phyloP scores from a whole-genome alignment of 305 asterid genomes.

The Rubia balearica region DNA sequence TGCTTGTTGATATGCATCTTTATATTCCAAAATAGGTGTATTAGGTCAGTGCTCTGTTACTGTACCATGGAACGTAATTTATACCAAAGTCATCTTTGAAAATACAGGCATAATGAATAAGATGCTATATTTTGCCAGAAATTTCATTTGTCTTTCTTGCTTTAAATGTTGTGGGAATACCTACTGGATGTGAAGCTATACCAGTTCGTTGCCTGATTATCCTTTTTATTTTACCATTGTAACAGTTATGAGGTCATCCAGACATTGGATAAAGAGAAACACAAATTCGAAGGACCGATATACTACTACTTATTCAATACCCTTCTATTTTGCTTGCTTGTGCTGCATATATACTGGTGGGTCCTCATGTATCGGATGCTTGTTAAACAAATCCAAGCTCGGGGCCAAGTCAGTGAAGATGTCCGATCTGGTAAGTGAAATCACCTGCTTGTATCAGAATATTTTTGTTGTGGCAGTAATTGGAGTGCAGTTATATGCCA shows the following conservation, averaged over 20 bases:
- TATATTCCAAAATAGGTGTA: neutral
- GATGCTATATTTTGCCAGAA: neutral
- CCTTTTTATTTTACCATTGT: neutral
- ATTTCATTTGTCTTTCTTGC: neutral
- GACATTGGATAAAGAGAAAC: slow-evolving; percentile 51
- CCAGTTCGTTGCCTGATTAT: neutral
- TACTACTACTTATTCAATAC: slow-evolving; percentile 76
- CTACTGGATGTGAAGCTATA: neutral
- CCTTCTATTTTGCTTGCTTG: slow-evolving; percentile 76
- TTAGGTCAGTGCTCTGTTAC: neutral
- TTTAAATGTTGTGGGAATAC: neutral
- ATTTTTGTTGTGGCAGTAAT: neutral
- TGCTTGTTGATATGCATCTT: neutral
- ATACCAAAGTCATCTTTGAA: neutral
- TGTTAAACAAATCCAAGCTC: slow-evolving; percentile 63
- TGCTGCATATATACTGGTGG: slow-evolving; percentile 89
- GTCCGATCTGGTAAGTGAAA: slow-evolving; percentile 76
- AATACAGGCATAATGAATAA: neutral
- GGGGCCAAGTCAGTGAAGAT: slow-evolving; percentile 82
- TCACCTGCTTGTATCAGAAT: neutral
- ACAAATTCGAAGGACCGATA: slow-evolving; percentile 50
- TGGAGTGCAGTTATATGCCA: too few relatives aligned
- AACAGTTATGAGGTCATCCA: slow-evolving; percentile 61
- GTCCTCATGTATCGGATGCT: slow-evolving; percentile 83
- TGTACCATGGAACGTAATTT: neutral